Evolutionary conservation across 352 stramenopile genomes (phyloP), one percentile per base, ranked within the genome.

Genomic region (Globisporangium uncinulatum): DNA sequence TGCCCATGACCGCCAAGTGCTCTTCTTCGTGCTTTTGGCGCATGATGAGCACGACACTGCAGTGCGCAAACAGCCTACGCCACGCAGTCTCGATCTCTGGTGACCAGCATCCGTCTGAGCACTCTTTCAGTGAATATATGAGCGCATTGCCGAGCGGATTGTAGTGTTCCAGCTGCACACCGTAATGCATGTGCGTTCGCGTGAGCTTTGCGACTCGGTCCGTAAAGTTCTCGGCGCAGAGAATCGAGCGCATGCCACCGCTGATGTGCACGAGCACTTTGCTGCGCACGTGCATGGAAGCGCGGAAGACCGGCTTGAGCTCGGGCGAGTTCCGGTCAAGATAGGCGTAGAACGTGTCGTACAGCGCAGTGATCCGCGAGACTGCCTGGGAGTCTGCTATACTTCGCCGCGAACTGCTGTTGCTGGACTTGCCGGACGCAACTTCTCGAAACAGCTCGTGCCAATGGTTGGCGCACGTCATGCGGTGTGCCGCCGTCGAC

Each of bases 221-320:
- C 4, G 76, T 73, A 19, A 97, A 64, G 14, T 77, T 84, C 24
- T 83, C 62, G 4, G 61, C 62, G 2, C 58, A 51, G 6, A 83
- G 61, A n/a, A 83, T 68, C 7, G 59, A 57, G 21, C 69, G 65
- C 63, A 83, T 77, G 29, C 65, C 74, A 6, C 62, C 65, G 56
- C 71, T 83, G 65, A 97, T 97, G 66, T 97, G 95, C 2, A 92
- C 61, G 1, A 98, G 65, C 20, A 97, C 73, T 29, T 86, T 95
- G 74, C 88, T 88, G 32, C 73, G 71, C 34, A 95, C 74, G 15
- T 69, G 62, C 57, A 83, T 71, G 17, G 74, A 79, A 0, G 64
- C 67, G 13, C 74, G 66, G 44, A 83, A 83, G 6, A 83, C 61
- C 6, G 63, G 69, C 41, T 73, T 73, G 31, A 83, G 63, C 19